Evolutionary conservation across 2,329 filamentous ascomycete genomes (phyloP).

Genomic region (Fusarium caatingaense): DNA sequence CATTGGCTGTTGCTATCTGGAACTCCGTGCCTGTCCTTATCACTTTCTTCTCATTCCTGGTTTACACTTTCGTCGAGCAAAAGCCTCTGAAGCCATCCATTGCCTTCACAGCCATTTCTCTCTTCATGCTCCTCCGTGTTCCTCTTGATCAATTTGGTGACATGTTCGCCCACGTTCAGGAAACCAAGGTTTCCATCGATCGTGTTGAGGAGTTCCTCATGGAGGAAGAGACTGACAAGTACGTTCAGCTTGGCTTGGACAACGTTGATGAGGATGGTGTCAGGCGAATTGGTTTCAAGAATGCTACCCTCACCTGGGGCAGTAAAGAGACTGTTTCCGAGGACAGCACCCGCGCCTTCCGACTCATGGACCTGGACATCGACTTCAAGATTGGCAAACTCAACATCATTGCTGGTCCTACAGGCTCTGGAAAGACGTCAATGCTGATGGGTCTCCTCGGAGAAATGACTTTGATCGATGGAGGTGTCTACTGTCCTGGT

Average conservation of each 20-base stretch:
- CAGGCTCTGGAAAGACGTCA: conserved; percentile 95
- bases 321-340: conserved; percentile 69
- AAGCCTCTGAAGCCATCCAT: conserved; percentile 92
- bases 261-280: conserved; percentile 76
- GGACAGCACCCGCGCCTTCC: conserved; percentile 79
- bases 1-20: conserved; percentile 91
- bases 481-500: conserved; percentile 85
- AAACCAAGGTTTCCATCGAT: conserved; percentile 95
- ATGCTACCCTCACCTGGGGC: conserved; percentile 92
- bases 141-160: conserved; percentile 96
- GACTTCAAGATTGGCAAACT: conserved; percentile 87
- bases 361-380: conserved; percentile 83
- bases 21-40: conserved; percentile 95
- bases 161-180: conserved; percentile 98
- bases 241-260: conserved; percentile 80
- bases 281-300: conserved; percentile 83
- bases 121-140: conserved; percentile 93
- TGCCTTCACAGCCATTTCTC: conserved; percentile 94
- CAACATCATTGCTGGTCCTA: conserved; percentile 93
- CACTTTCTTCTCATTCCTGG: conserved; percentile 94
- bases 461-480: conserved; percentile 90
- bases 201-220: conserved; percentile 94
- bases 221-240: conserved; percentile 97
- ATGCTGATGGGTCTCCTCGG: conserved; percentile 94
- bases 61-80: conserved; percentile 90